These are phyloP conservation scores for Angomonas deanei DNA, from an alignment of 208 protist species.

Conservation along the genomic window DNA sequence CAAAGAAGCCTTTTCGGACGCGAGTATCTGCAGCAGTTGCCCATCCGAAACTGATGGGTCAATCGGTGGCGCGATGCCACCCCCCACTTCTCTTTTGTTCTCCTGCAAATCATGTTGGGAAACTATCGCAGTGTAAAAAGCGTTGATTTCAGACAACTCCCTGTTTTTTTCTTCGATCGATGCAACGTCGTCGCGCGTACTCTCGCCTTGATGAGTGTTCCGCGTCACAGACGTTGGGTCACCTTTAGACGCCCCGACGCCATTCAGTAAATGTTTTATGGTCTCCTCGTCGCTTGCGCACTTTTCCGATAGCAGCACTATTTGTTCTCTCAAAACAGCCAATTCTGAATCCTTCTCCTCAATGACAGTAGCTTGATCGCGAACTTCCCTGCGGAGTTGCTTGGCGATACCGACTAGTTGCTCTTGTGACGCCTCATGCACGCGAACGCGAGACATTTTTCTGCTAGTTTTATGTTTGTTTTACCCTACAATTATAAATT, in stretches of 20 bases:
- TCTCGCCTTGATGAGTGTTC: conserved; percentile 4
- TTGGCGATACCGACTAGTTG: conserved; percentile 60
- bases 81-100: conserved; percentile 16
- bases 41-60: no score
- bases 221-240: background rate
- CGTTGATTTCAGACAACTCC: conserved; percentile 75
- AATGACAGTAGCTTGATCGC: conserved; percentile 29
- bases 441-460: conserved; percentile 14
- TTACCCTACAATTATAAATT: no score
- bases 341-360: conserved; percentile 55
- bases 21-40: no score
- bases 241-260: conserved; percentile 28
- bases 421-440: conserved; percentile 40
- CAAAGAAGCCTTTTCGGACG: no score
- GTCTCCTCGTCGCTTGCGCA: conserved; percentile 70
- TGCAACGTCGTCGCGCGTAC: conserved; percentile 57
- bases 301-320: conserved; percentile 50
- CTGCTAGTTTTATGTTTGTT: no score
- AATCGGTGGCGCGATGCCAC: no score
- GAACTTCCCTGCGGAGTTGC: conserved; percentile 44
- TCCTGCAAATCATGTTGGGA: conserved; percentile 64
- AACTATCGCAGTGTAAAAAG: conserved; percentile 78
- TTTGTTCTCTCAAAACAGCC: conserved; percentile 44
- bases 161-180: conserved; percentile 48
- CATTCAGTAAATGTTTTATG: conserved; percentile 55